Evolutionary conservation across 768 basidiomycete species (phyloP), one percentile per base, ranked within the genome.

Genomic region (Pleurotus tuber-regium): DNA sequence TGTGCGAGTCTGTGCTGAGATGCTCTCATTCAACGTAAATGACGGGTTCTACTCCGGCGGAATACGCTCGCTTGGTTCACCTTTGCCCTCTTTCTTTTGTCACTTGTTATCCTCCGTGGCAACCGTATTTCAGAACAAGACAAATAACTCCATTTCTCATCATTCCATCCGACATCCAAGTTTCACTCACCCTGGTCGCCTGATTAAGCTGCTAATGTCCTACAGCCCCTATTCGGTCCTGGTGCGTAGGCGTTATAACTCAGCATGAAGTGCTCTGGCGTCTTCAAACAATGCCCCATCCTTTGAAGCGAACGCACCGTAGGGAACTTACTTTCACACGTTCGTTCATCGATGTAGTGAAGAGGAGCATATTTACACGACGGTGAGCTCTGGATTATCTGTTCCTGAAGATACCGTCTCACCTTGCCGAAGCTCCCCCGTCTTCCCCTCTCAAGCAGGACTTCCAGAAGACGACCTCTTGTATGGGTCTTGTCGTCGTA

Each of bases 321-420:
- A 70, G 70, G 56, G 76, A 75, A 58, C 57, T 75, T 59, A 70
- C 68, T 48, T 65, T 81, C 57, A 76, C 75, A 52, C 76, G 70
- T 49, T 82, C 82, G 33, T 73, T 83, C 57, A 71, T 72, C 43
- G 76, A 66, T 57, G 69, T 71, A 26, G 61, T 83, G 30, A 76
- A 71, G 60, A 72, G 73, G 28, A 72, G 70, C 58, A 60, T 73
- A n/a, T 57, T 43, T 41, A 56, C 59, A 28, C 54, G 59, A 21
- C 57, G 64, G 72, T 72, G 53, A 58, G 71, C 65, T 24, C 12
- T 38, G 36, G 36, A 42, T n/a, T 30, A 14, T 25, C 10, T 19
- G n/a, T n/a, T n/a, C 4, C 19, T 23, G 33, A 43, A 43, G 26
- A 23, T 1, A 4, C 16, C 12, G 21, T 28, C 21, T 43, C 26